These are phyloP conservation scores for Lasiosphaeria ovina DNA, from an alignment of 495 filamentous ascomycete species.

Conservation along the genomic window DNA sequence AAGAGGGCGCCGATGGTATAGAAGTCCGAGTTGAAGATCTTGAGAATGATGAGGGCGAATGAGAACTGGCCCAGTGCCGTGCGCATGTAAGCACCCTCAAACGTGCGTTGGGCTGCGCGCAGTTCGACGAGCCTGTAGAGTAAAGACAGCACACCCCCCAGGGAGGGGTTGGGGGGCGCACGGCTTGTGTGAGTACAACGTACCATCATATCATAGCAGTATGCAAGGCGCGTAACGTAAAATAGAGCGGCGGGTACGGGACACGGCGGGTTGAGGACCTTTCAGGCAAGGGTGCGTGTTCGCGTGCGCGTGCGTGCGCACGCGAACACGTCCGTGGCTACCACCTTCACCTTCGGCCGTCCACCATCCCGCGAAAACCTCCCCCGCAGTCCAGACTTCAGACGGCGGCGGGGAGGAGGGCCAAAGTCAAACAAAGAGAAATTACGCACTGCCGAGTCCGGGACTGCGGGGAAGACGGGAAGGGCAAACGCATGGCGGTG, in stretches of 20 bases:
- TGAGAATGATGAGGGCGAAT: conserved; percentile 89
- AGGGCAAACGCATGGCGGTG: conserved; percentile 12
- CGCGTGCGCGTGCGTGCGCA: no score
- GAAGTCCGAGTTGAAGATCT: conserved; percentile 95
- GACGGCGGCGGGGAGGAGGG: neutral
- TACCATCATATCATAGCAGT: neutral
- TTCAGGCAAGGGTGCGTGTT: neutral
- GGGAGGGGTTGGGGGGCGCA: neutral
- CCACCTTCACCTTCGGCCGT: no score
- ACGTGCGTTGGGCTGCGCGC: conserved; percentile 90
- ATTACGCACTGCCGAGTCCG: neutral
- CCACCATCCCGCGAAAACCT: no score
- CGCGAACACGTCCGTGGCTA: no score
- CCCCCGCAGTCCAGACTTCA: neutral
- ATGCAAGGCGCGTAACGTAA: neutral
- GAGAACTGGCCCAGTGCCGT: conserved; percentile 92
- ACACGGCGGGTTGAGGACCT: neutral
- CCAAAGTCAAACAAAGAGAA: neutral
- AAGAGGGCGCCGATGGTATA: conserved; percentile 91
- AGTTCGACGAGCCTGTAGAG: conserved; percentile 73
- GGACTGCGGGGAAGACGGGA: conserved; percentile 11
- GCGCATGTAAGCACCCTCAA: conserved; percentile 94
- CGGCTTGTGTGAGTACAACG: neutral
- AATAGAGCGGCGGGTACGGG: neutral
- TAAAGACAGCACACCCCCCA: neutral